Percentiles rank a stretch among this genome's conserved stretches.
Conservation (phyloP, 495 filamentous ascomycete species). For the Tetracladium marchalianum region DNA sequence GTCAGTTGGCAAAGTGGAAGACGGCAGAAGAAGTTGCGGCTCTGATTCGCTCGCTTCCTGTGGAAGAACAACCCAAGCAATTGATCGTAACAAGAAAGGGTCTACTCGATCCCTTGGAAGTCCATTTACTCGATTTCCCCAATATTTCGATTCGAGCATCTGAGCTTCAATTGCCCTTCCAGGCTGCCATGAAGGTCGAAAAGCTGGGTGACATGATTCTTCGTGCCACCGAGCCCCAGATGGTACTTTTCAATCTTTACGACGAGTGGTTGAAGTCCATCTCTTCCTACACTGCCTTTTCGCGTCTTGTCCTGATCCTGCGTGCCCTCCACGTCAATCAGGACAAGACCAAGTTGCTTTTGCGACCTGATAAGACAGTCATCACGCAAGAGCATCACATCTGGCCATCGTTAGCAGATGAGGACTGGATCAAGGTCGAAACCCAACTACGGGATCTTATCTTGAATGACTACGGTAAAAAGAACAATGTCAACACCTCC, state of each 20-base stretch:
- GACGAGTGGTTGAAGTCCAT: slow-evolving; percentile 99
- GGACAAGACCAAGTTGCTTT: slow-evolving; percentile 94
- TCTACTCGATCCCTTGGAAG: slow-evolving; percentile 93
- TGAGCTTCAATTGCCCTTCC: slow-evolving; percentile 95
- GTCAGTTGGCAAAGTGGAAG: slow-evolving; percentile 99
- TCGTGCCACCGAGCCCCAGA: slow-evolving; percentile 93
- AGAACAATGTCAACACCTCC: slow-evolving; percentile 98
- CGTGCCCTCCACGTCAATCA: slow-evolving; percentile 95
- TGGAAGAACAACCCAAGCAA: slow-evolving; percentile 98
- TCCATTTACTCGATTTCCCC: slow-evolving; percentile 95
- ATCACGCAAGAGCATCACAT: slow-evolving; percentile 99
- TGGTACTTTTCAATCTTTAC: slow-evolving; percentile 99
- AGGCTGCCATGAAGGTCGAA: slow-evolving; percentile 99
- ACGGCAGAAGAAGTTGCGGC: slow-evolving; percentile 99
- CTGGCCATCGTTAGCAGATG: slow-evolving; percentile 90
- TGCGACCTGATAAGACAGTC: slow-evolving; percentile 96
- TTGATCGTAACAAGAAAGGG: slow-evolving; percentile 98
- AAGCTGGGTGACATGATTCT: slow-evolving; percentile 99
- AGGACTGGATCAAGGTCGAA: slow-evolving; percentile 99
- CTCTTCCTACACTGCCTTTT: slow-evolving; percentile 98
- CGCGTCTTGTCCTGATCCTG: slow-evolving; percentile 87
- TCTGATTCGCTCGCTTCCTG: slow-evolving; percentile 89
- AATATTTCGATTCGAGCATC: slow-evolving; percentile 99
- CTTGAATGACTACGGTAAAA: slow-evolving; percentile 97
- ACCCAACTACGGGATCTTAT: slow-evolving; percentile 92